Evolutionary conservation across 2,329 filamentous ascomycete species (phyloP).

Genomic region (Penicillium sp.): DNA sequence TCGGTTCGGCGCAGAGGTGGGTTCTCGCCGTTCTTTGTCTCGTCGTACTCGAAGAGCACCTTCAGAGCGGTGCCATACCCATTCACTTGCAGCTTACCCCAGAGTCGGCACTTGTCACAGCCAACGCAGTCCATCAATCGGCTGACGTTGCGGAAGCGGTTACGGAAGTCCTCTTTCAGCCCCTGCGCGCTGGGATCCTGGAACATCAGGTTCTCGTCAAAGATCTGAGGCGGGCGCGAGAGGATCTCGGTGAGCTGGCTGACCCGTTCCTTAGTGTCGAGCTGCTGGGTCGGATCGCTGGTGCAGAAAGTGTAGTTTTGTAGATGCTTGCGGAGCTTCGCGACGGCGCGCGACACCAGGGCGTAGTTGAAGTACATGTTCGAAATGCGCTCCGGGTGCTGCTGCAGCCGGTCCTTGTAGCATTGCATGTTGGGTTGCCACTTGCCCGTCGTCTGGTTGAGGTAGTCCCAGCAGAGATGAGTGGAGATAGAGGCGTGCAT

Average conservation of each 20-base stretch:
- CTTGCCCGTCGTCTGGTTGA: slow-evolving; percentile 91
- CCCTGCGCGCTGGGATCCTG: slow-evolving; percentile 67
- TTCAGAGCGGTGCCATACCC: slow-evolving; percentile 95
- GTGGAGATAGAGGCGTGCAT: slow-evolving; percentile 99
- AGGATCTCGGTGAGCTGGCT: slow-evolving; percentile 74
- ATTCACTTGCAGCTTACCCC: slow-evolving; percentile 95
- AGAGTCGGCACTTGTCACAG: slow-evolving; percentile 96
- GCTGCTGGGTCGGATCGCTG: slow-evolving; percentile 79
- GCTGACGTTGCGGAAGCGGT: slow-evolving; percentile 95
- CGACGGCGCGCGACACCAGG: slow-evolving; percentile 85
- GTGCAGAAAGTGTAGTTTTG: slow-evolving; percentile 88
- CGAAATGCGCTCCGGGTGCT: slow-evolving; percentile 85
- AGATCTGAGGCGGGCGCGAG: slow-evolving; percentile 72
- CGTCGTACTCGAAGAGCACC: slow-evolving; percentile 91
- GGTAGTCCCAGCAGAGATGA: slow-evolving; percentile 92
- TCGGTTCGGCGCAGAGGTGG: slow-evolving; percentile 84
- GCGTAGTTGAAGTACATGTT: slow-evolving; percentile 99
- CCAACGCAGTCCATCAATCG: slow-evolving; percentile 98
- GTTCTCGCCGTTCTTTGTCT: slow-evolving; percentile 63
- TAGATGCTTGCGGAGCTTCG: slow-evolving; percentile 84
- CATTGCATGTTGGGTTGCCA: slow-evolving; percentile 91
- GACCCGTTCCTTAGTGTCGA: slow-evolving; percentile 78
- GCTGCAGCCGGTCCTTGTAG: slow-evolving; percentile 84
- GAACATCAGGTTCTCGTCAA: slow-evolving; percentile 96
- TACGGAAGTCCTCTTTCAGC: slow-evolving; percentile 95